phyloP scores from a whole-genome alignment of 2,329 filamentous ascomycete genomes.

The Cladosporium austrohemisphaericum region DNA sequence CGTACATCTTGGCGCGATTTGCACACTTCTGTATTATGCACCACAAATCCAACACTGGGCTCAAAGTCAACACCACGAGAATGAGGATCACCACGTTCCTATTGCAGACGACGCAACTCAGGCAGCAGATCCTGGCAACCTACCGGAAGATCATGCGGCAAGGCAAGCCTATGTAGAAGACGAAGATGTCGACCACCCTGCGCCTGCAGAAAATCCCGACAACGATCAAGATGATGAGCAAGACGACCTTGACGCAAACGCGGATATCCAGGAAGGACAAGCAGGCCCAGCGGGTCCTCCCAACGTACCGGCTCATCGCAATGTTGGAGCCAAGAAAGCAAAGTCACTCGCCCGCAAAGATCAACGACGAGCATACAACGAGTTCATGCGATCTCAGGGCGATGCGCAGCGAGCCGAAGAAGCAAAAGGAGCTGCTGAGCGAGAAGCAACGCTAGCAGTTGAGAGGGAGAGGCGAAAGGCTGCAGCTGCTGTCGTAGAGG shows the following conservation, averaged over 20 bases:
- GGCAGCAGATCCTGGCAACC: not conserved
- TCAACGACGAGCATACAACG: constrained; percentile 44
- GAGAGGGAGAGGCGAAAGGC: constrained; percentile 41
- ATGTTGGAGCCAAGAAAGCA: constrained; percentile 49
- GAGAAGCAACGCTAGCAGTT: constrained; percentile 40
- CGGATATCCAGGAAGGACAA: constrained; percentile 16
- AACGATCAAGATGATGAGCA: constrained; percentile 14
- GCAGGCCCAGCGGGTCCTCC: constrained; percentile 32
- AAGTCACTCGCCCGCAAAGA: constrained; percentile 46
- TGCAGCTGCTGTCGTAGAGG: constrained; percentile 42
- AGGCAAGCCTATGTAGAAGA: constrained; percentile 13
- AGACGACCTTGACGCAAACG: no score
- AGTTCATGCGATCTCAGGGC: constrained; percentile 48
- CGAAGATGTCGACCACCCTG: constrained; percentile 3
- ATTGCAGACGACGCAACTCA: not conserved
- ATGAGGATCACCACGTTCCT: not conserved
- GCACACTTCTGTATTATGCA: constrained; percentile 45
- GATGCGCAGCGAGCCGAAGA: constrained; percentile 43
- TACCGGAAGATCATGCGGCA: constrained; percentile 11
- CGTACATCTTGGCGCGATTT: constrained; percentile 43
- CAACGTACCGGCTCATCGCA: constrained; percentile 20
- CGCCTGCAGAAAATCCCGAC: constrained; percentile 5
- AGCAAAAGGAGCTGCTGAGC: constrained; percentile 42
- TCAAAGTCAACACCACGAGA: constrained; percentile 21
- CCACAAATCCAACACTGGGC: constrained; percentile 42